Evolutionary conservation across 306 rosid species (phyloP), one percentile per base, ranked within the genome.

Genomic region (Herpetospermum pedunculosum): DNA sequence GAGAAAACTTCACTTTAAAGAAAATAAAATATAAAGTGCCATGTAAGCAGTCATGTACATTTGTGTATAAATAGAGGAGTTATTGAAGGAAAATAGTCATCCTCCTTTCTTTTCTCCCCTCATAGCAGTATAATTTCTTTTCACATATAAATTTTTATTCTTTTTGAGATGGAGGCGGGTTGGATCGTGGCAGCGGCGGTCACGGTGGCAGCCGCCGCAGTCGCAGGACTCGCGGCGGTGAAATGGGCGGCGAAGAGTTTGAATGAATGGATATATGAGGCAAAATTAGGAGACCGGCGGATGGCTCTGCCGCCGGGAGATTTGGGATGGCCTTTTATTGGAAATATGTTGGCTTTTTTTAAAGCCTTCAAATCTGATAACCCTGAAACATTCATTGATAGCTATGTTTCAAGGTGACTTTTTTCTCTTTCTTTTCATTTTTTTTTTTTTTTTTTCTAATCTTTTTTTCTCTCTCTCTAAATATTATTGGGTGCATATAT

Each of bases 181-280:
- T 38, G 52, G n/a, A 16, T 11, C 1, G 32, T 47, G 81, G 80
- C 70, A 52, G 86, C 72, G 53, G n/a, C n/a, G n/a, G n/a, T n/a
- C n/a, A n/a, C n/a, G n/a, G n/a, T n/a, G n/a, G n/a, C n/a, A n/a
- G n/a, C n/a, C n/a, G n/a, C n/a, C n/a, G n/a, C n/a, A n/a, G n/a
- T n/a, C n/a, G n/a, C n/a, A n/a, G n/a, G n/a, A n/a, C n/a, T n/a
- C 68, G 13, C 34, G 62, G 60, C 1, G 54, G 73, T 77, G 59
- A 78, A 26, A 26, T 85, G 67, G 88, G 76, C 41, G 85, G 80
- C 84, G 18, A 79, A 79, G 81, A 87, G 79, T 50, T 43, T 83
- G 40, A 87, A 87, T 38, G 85, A 79, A 44, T 87, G 92, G 92
- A 75, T 79, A 65, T 75, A 87, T 53, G 84, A 77, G 40, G 59